A percentile compares a stretch with the other conserved stretches of the same genome.
phyloP scores from a whole-genome alignment of 139 green algal genomes.

The Picochlorum costavermella region DNA sequence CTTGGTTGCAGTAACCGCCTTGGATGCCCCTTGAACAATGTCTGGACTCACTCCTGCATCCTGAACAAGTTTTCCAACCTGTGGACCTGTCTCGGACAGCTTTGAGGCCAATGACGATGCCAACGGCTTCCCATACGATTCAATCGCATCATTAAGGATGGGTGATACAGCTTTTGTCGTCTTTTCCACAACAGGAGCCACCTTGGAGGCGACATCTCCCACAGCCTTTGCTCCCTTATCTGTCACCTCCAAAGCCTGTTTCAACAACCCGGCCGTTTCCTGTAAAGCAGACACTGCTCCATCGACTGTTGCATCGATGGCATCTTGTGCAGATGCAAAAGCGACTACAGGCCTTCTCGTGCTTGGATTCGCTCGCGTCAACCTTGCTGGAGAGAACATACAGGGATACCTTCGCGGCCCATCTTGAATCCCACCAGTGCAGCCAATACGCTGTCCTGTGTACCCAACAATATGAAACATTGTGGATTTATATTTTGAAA shows the following conservation, averaged over 20 bases:
- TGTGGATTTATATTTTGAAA: too few relatives aligned
- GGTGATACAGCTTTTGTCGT: slow-evolving; percentile 35
- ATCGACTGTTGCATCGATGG: neutral
- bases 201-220: slow-evolving; percentile 16
- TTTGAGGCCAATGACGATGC: slow-evolving; percentile 12
- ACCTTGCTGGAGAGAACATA: too few relatives aligned
- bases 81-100: neutral
- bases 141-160: slow-evolving; percentile 18
- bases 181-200: slow-evolving; percentile 51
- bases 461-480: too few relatives aligned
- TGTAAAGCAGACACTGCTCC: neutral
- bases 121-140: slow-evolving; percentile 19
- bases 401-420: too few relatives aligned
- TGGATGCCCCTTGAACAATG: neutral
- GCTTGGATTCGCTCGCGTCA: too few relatives aligned
- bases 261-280: slow-evolving; percentile 17
- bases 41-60: slow-evolving; percentile 2
- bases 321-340: too few relatives aligned
- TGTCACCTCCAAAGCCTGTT: slow-evolving; percentile 23
- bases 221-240: slow-evolving; percentile 14
- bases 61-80: slow-evolving; percentile 1
- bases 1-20: slow-evolving; percentile 27
- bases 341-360: too few relatives aligned
- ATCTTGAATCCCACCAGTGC: too few relatives aligned
- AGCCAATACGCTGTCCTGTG: too few relatives aligned